A percentile compares a stretch with the other conserved stretches of the same genome.
These are phyloP conservation scores for Plasmopara muralis DNA, from an alignment of 352 stramenopile species.

Conservation along the genomic window DNA sequence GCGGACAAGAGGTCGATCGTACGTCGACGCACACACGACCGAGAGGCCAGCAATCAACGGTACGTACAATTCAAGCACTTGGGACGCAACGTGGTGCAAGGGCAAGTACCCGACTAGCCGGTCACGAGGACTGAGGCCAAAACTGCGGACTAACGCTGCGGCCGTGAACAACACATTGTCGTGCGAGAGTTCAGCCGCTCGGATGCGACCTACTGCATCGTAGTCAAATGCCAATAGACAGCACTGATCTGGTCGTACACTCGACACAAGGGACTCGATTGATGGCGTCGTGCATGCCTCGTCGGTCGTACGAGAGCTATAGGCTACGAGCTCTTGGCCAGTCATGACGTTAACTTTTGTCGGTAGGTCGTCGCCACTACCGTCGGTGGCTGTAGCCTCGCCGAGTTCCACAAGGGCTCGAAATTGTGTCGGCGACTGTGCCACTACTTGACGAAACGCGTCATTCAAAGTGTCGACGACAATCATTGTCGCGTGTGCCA, in stretches of 20 bases:
- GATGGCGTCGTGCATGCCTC: slow-evolving; percentile 14
- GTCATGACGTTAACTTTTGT: slow-evolving; percentile 40
- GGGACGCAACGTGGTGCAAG: slow-evolving; percentile 55
- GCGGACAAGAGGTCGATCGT: slow-evolving; percentile 34
- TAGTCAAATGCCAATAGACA: slow-evolving; percentile 64
- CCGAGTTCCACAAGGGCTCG: slow-evolving; percentile 46
- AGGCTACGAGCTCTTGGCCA: slow-evolving; percentile 32
- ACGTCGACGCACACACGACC: slow-evolving; percentile 56
- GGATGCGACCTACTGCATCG: slow-evolving; percentile 40
- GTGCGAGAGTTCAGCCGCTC: slow-evolving; percentile 58
- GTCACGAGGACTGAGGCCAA: slow-evolving; percentile 44
- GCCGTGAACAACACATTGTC: slow-evolving; percentile 83
- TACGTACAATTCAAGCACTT: slow-evolving; percentile 74
- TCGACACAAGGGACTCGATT: slow-evolving; percentile 24
- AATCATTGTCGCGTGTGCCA: slow-evolving; percentile 43
- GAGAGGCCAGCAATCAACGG: slow-evolving; percentile 51
- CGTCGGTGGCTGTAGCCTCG: not conserved
- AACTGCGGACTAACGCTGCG: slow-evolving; percentile 46
- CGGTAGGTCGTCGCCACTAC: slow-evolving; percentile 21
- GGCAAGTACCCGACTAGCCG: slow-evolving; percentile 63
- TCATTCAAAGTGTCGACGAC: slow-evolving; percentile 48
- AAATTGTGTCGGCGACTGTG: slow-evolving; percentile 21
- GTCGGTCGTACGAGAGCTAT: slow-evolving; percentile 21
- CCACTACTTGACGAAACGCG: slow-evolving; percentile 38
- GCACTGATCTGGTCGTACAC: slow-evolving; percentile 35